phyloP scores from a whole-genome alignment of 805 yeast genomes.

The Teunomyces tritomae region DNA sequence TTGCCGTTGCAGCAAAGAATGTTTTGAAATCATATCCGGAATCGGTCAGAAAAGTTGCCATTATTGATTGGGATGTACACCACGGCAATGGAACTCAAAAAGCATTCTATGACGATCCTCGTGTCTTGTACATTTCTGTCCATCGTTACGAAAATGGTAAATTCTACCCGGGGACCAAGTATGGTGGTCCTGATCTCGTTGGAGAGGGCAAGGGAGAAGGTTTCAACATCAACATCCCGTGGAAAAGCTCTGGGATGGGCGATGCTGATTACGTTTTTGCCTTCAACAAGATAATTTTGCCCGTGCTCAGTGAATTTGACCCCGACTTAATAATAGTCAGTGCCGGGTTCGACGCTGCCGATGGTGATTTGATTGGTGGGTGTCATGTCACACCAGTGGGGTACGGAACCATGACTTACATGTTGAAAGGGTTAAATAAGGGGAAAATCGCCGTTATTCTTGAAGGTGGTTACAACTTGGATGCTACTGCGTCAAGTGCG shows the following conservation, averaged over 20 bases:
- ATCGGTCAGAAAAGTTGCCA: conserved; percentile 75
- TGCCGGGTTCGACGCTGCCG: conserved; percentile 98
- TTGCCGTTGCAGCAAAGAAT: conserved; percentile 92
- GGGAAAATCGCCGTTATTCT: conserved; percentile 87
- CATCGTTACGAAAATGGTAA: conserved; percentile 91
- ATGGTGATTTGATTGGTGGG: conserved; percentile 95
- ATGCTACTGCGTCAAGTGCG: conserved; percentile 86
- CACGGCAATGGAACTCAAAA: conserved; percentile 99
- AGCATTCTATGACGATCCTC: conserved; percentile 83
- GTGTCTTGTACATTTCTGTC: conserved; percentile 85
- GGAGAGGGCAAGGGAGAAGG: conserved; percentile 91
- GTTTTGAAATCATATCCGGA: conserved; percentile 84
- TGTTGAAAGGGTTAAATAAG: conserved; percentile 79
- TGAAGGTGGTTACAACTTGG: conserved; percentile 96
- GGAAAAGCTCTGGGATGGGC: conserved; percentile 89
- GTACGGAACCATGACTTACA: conserved; percentile 93
- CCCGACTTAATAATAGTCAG: conserved; percentile 93
- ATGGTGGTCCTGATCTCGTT: conserved; percentile 75
- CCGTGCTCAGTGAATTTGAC: conserved; percentile 81
- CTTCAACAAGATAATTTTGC: conserved; percentile 80
- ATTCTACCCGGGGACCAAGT: conserved; percentile 91
- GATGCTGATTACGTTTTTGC: conserved; percentile 96
- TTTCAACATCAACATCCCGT: conserved; percentile 83
- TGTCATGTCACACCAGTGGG: conserved; percentile 95
- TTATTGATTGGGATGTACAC: conserved; percentile 97